These are phyloP conservation scores for Solanum verrucosum DNA, from an alignment of 257 asterid genomes.

Conservation along the genomic window DNA sequence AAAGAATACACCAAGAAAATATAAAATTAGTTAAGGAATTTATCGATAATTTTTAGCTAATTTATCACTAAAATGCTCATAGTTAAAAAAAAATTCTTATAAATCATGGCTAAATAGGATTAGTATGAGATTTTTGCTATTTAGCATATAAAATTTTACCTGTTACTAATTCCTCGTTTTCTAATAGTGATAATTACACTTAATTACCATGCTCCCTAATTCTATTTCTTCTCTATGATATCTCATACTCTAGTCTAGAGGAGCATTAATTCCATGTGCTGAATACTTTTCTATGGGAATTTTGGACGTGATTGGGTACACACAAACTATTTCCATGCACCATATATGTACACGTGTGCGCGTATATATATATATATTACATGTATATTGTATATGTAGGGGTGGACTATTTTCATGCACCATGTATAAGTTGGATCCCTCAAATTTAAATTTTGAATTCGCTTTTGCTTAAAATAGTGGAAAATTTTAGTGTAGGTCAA, in stretches of 20 bases:
- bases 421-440: too few relatives aligned
- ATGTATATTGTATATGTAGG: too few relatives aligned
- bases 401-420: too few relatives aligned
- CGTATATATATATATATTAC: too few relatives aligned
- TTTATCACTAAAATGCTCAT: too few relatives aligned
- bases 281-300: not conserved
- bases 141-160: accelerated
- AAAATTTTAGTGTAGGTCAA: not conserved
- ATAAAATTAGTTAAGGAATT: too few relatives aligned
- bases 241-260: not conserved
- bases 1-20: not conserved
- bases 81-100: too few relatives aligned
- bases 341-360: not conserved
- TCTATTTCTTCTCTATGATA: not conserved
- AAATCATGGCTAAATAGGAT: too few relatives aligned
- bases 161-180: too few relatives aligned
- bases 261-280: not conserved
- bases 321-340: not conserved
- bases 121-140: too few relatives aligned
- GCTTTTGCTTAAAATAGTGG: too few relatives aligned
- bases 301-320: not conserved
- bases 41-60: not conserved
- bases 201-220: not conserved
- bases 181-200: not conserved
- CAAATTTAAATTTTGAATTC: too few relatives aligned